Evolutionary conservation across 2,329 filamentous ascomycete genomes (phyloP).

Genomic region (Didymella lethalis): DNA sequence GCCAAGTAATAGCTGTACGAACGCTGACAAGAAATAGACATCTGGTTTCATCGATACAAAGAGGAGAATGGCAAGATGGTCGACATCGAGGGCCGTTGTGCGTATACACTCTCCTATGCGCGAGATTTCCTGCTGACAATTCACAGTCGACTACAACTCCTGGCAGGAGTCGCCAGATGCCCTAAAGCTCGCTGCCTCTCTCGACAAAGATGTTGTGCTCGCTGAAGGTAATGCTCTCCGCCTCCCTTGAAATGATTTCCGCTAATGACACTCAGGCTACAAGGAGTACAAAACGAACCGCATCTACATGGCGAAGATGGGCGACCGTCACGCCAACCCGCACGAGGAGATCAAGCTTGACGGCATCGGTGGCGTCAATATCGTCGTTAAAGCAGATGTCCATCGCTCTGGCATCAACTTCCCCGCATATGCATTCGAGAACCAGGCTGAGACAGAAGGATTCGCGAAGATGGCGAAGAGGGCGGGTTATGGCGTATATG

Average conservation of each 20-base stretch:
- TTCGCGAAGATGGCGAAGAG: conserved; percentile 99
- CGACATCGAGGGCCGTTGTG: conserved; percentile 95
- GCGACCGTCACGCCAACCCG: conserved; percentile 90
- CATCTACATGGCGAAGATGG: conserved; percentile 87
- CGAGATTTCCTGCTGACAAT: conserved; percentile 19
- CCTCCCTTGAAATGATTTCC: not conserved
- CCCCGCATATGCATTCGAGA: conserved; percentile 94
- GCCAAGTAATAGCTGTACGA: not conserved
- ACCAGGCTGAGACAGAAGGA: conserved; percentile 97
- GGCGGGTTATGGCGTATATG: conserved; percentile 90
- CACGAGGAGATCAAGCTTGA: conserved; percentile 92
- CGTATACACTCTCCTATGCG: conserved; percentile 44
- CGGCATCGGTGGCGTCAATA: conserved; percentile 95
- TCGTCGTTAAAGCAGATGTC: conserved; percentile 96
- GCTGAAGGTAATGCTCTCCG: conserved; percentile 73
- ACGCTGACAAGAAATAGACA: conserved; percentile 65
- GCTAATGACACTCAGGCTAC: conserved; percentile 70
- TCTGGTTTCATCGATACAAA: conserved; percentile 94
- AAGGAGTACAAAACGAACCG: conserved; percentile 91
- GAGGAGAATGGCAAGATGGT: conserved; percentile 65
- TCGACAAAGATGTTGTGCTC: conserved; percentile 82
- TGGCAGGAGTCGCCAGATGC: conserved; percentile 94
- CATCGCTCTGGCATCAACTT: conserved; percentile 98
- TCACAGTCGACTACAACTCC: conserved; percentile 93
- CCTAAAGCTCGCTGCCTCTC: conserved; percentile 72